Base-by-base conservation (phyloP, 2,329 filamentous ascomycete species). In the Dryadomyces sulphureus region DNA sequence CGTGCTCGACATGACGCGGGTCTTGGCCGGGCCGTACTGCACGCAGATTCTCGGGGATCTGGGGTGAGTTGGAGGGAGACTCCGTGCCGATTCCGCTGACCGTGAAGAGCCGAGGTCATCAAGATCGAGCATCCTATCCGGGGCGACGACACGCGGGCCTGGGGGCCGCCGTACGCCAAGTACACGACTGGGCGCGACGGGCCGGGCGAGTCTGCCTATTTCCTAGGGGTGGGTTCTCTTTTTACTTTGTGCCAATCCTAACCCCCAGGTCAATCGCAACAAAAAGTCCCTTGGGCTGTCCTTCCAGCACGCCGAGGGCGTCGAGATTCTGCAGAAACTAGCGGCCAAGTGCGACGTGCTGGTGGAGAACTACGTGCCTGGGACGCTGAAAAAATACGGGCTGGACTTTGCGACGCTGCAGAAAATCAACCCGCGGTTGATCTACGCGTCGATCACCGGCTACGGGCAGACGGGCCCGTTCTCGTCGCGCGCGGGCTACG, bases 401-500 rank as follows among this genome's bases (percentile, higher is more conserved):
- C 79, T 98, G 69, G 90, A 95, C 65, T 98, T 88, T 56, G 79
- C 81, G 22, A 85, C 83, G 0, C 64, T 98, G 2, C 75, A 72
- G 44, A 74, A 79, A 53, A 80, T 95, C 60, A 96, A 96, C 58
- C 89, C 90, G 0, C 67, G 71, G 6, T 70, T 98, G 41, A 85
- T 98, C 54, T 98, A 98, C 59, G 88, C 90, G 14, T 94, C 87
- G 54, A 94, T 98, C 55, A 98, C 92, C 0, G 92, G 92, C 1
- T 98, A 96, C 59, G 92, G 92, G 2, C 92, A 98, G 60, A 94
- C 85, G 1, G 92, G 92, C 0, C 92, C 92, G 0, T 94, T 94
- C 62, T 78, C 81, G 6, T 76, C 79, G 52, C 75, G 92, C 14
- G 88, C 92, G 4, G 92, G 92, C 5, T 98, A 98, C 69, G 92